phyloP scores from a whole-genome alignment of 23 red algal species.

The Gracilaria domingensis region DNA sequence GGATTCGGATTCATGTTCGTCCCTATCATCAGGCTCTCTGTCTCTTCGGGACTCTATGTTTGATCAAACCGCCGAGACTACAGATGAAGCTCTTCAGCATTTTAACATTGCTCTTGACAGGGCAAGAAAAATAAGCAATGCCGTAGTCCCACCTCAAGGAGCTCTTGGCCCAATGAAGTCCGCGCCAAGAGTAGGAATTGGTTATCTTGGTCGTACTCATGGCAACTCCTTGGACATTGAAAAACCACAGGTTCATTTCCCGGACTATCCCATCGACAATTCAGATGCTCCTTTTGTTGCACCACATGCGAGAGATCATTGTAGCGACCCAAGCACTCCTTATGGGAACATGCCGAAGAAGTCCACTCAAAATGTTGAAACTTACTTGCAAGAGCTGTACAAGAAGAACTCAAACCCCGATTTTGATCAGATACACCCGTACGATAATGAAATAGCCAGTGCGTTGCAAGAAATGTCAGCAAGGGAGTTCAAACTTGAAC shows the following conservation, averaged over 20 bases:
- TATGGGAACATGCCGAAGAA: background rate
- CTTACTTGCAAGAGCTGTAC: conserved; percentile 49
- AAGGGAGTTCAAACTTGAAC: conserved; percentile 21
- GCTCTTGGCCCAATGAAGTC: background rate
- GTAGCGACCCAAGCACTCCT: background rate
- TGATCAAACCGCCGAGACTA: conserved; percentile 49
- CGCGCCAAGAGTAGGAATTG: background rate
- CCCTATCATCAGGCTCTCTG: conserved; percentile 24
- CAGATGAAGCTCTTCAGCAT: conserved; percentile 66
- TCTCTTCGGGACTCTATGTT: conserved; percentile 37
- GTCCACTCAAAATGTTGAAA: conserved; percentile 17
- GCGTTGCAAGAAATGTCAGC: conserved; percentile 43
- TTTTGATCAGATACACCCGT: conserved; percentile 44
- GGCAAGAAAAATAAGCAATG: conserved; percentile 55
- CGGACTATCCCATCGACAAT: conserved; percentile 86
- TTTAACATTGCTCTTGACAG: conserved; percentile 59
- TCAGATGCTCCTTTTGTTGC: conserved; percentile 75
- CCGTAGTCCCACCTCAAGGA: conserved; percentile 38
- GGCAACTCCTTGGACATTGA: conserved; percentile 46
- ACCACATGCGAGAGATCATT: background rate
- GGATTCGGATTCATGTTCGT: conserved; percentile 38
- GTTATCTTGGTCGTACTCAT: conserved; percentile 6
- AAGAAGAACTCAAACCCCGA: conserved; percentile 47
- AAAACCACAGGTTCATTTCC: conserved; percentile 75
- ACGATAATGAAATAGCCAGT: conserved; percentile 75